Conservation (phyloP, 129 eudicot species). For the Erigeron canadensis region DNA sequence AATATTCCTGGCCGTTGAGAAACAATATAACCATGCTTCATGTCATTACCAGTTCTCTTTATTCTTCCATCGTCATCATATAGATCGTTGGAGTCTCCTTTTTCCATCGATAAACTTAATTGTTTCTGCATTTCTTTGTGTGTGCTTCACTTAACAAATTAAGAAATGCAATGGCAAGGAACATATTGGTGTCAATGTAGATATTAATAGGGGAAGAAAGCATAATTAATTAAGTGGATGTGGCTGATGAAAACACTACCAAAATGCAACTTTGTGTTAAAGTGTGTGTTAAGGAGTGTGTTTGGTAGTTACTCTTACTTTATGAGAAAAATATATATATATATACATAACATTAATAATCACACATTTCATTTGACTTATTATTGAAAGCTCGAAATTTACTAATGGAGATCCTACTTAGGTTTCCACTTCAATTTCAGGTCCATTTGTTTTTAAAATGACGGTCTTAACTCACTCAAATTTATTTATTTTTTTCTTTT, state of each 20-base stretch:
- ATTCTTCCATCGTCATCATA: conserved; percentile 19
- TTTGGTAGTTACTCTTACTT: neutral
- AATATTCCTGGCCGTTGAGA: neutral
- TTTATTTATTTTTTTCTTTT: neutral
- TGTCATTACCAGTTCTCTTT: conserved; percentile 14
- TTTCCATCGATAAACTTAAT: neutral
- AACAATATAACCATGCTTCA: neutral
- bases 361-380: conserved; percentile 5
- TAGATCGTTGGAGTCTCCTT: conserved; percentile 10
- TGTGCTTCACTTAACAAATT: neutral
- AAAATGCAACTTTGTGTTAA: neutral
- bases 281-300: neutral
- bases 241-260: conserved; percentile 18
- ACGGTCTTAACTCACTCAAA: neutral
- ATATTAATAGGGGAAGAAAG: conserved; percentile 14
- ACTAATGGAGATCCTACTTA: conserved; percentile 17
- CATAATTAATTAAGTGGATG: conserved; percentile 9
- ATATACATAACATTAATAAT: neutral
- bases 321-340: neutral
- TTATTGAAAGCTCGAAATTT: neutral
- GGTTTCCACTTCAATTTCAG: conserved; percentile 1
- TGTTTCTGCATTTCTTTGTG: conserved; percentile 18
- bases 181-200: conserved; percentile 4
- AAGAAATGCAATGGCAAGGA: conserved; percentile 16
- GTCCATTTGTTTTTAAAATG: neutral